phyloP scores from a whole-genome alignment of 1,284 basidiomycete genomes.

The Singerocomus inundabilis region DNA sequence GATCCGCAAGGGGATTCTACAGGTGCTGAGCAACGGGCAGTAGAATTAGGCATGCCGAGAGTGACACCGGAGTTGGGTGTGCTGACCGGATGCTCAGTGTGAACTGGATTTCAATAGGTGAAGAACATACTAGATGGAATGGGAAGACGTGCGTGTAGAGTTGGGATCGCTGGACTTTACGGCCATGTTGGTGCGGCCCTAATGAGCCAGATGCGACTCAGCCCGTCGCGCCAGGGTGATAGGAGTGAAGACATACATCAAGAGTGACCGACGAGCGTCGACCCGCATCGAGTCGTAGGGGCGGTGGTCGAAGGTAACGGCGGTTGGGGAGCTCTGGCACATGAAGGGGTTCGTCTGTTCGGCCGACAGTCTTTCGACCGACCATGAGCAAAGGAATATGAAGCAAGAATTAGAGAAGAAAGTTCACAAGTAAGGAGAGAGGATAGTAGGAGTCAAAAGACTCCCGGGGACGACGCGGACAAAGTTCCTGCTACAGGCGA shows the following conservation, averaged over 20 bases:
- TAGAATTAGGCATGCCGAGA: constrained; percentile 30
- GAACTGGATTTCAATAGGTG: constrained; percentile 13
- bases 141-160: constrained; percentile 4
- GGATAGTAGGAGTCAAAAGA: constrained; percentile 14
- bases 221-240: background rate
- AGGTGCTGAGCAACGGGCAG: constrained; percentile 8
- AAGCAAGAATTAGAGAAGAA: constrained; percentile 10
- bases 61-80: constrained; percentile 25
- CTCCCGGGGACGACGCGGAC: background rate
- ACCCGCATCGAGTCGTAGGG: constrained; percentile 17
- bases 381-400: constrained; percentile 24
- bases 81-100: constrained; percentile 20
- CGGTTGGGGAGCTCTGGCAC: constrained; percentile 1
- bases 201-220: constrained; percentile 1
- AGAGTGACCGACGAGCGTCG: constrained; percentile 3
- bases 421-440: constrained; percentile 23
- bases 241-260: constrained; percentile 14
- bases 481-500: background rate
- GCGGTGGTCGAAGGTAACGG: constrained; percentile 11
- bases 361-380: constrained; percentile 28
- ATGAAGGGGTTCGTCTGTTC: constrained; percentile 24
- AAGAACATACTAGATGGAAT: constrained; percentile 16
- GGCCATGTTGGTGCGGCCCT: constrained; percentile 24
- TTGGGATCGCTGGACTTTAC: constrained; percentile 2
- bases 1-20: constrained; percentile 22